These are phyloP conservation scores for Cystofilobasidium bisporidii DNA, from an alignment of 768 basidiomycete genomes.

Conservation along the genomic window DNA sequence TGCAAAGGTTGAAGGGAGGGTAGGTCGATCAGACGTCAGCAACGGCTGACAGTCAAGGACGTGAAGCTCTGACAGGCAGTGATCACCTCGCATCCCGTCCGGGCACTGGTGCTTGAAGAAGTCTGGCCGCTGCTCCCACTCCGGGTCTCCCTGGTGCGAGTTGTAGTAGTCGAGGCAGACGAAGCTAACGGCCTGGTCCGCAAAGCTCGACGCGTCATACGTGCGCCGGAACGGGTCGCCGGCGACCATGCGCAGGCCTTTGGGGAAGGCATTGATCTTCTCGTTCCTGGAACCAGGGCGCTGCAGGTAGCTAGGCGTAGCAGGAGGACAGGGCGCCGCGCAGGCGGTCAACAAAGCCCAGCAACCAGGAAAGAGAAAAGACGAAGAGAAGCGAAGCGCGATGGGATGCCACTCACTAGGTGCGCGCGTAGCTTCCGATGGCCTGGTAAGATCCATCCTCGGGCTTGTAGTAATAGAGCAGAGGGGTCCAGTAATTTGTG, in stretches of 20 bases:
- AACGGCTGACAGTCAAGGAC: too few species aligned
- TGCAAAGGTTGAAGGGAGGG: too few species aligned
- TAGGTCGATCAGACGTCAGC: too few species aligned
- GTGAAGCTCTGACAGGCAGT: too few species aligned
- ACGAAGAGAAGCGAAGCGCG: background rate
- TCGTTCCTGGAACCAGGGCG: constrained; percentile 35
- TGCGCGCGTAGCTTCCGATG: constrained; percentile 33
- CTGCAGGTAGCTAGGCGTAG: constrained; percentile 1
- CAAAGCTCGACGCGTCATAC: constrained; percentile 44
- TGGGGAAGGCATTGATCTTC: constrained; percentile 40
- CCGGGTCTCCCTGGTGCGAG: background rate
- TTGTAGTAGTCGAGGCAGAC: constrained; percentile 42
- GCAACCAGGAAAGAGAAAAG: too few species aligned
- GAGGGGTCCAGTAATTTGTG: constrained; percentile 26
- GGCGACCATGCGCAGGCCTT: constrained; percentile 14
- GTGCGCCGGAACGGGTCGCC: constrained; percentile 44
- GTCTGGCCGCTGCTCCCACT: background rate
- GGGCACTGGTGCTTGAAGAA: constrained; percentile 42
- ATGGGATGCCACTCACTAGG: constrained; percentile 5
- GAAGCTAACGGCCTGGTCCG: constrained; percentile 43
- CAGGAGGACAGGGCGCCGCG: too few species aligned
- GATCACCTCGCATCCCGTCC: constrained; percentile 38
- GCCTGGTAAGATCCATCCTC: constrained; percentile 33
- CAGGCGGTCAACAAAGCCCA: too few species aligned
- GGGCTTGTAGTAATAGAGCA: constrained; percentile 32